Evolutionary conservation across 2,329 filamentous ascomycete genomes (phyloP), one percentile per base, ranked within the genome.

Genomic region (Penicillium sp.): DNA sequence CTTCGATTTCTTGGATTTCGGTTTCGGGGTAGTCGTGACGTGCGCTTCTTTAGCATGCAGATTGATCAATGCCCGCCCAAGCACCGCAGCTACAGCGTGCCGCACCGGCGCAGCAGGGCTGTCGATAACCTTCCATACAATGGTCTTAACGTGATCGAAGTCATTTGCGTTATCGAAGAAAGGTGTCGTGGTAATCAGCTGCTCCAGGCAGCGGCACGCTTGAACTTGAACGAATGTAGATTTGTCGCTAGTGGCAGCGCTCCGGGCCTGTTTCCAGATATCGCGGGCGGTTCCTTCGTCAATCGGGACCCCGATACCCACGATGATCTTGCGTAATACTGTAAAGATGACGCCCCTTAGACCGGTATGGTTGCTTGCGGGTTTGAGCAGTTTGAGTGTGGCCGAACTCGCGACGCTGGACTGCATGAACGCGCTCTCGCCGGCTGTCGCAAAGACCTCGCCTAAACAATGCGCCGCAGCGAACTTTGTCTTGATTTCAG

Each of bases 151-250:
- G 66, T 87, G 89, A 59, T 99, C 93, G 64, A 95, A 95, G 65
- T 99, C 93, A 66, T 80, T 85, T 12, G 86, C 83, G 63, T 95
- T 95, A 64, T 90, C 85, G 64, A 97, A 97, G 66, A 88, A 95
- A 0, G 80, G 71, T 0, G 91, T 96, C 53, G 80, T 75, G 49
- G 80, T 84, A 18, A 87, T 74, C 41, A 97, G 74, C 46, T 83
- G 77, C 64, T 87, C 86, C 54, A 99, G 73, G 65, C 89, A 95
- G 57, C 83, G 83, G 63, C 88, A 95, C 8, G 89, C 87, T 49
- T 83, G 81, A 13, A 86, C 80, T 66, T 95, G 83, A 7, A 92
- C 90, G 29, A 95, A 78, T 2, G 83, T 78, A 3, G 89, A 88
- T 70, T 93, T 97, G 69, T 99, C 95, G 52, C 78, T 79, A 0